Conservation (phyloP, 2,329 filamentous ascomycete species). For the Colletotrichum cordylinicola region DNA sequence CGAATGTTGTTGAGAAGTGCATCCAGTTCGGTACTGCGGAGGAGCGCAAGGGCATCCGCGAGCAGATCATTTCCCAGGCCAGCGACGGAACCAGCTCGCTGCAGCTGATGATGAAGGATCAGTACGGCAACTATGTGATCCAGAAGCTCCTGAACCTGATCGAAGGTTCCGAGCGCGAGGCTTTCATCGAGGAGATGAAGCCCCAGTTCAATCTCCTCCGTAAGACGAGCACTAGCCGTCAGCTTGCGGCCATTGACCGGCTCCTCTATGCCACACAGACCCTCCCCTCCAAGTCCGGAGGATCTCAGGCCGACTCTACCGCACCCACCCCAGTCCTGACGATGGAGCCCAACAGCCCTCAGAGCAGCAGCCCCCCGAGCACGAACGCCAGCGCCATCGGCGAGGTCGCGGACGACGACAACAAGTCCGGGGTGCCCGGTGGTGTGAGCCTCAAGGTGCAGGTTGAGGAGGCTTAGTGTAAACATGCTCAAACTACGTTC, state of each 20-base stretch:
- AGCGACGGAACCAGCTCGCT: slow-evolving; percentile 74
- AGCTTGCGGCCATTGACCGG: slow-evolving; percentile 69
- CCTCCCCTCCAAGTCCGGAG: slow-evolving; percentile 16
- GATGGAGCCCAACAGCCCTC: slow-evolving; percentile 72
- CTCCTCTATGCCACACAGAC: slow-evolving; percentile 42
- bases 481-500: not conserved
- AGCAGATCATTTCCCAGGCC: slow-evolving; percentile 63
- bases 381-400: slow-evolving; percentile 62
- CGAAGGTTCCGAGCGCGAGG: slow-evolving; percentile 62
- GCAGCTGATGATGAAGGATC: slow-evolving; percentile 82
- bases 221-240: slow-evolving; percentile 69
- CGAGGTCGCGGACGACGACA: slow-evolving; percentile 35
- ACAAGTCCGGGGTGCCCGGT: slow-evolving; percentile 24
- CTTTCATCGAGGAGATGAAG: slow-evolving; percentile 68
- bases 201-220: slow-evolving; percentile 67
- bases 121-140: slow-evolving; percentile 95
- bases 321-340: slow-evolving; percentile 71
- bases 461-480: slow-evolving; percentile 34
- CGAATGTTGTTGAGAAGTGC: slow-evolving; percentile 96
- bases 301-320: slow-evolving; percentile 46
- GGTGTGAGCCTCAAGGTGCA: slow-evolving; percentile 29
- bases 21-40: slow-evolving; percentile 73
- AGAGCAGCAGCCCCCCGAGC: slow-evolving; percentile 70
- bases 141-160: slow-evolving; percentile 80
- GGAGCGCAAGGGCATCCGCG: slow-evolving; percentile 74